Percentiles rank a stretch among this genome's conserved stretches.
These are phyloP conservation scores for Xylaria sp. DNA, from an alignment of 2,329 filamentous ascomycete species.

Conservation along the genomic window DNA sequence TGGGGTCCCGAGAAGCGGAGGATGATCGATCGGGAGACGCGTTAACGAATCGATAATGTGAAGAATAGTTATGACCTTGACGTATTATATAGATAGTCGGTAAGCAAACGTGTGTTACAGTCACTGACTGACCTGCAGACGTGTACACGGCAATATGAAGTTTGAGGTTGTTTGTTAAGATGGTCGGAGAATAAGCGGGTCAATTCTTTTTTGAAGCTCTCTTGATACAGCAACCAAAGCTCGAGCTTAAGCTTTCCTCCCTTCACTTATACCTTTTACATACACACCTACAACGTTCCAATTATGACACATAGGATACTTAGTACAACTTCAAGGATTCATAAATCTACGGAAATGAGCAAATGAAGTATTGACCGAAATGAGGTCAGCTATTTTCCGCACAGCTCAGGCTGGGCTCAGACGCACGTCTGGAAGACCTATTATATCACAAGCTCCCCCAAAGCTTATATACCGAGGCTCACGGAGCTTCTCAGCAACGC, in stretches of 20 bases:
- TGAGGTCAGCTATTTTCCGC: constrained; percentile 44
- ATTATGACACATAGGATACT: background rate
- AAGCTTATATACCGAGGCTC: constrained; percentile 34
- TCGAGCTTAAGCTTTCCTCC: constrained; percentile 16
- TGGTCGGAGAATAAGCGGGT: constrained; percentile 43
- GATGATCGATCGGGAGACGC: background rate
- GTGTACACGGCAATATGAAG: background rate
- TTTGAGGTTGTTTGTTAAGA: background rate
- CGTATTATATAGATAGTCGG: background rate
- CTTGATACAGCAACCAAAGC: constrained; percentile 31
- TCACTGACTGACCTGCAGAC: background rate
- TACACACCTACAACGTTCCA: background rate
- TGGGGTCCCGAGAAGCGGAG: background rate
- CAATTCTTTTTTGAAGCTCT: constrained; percentile 40
- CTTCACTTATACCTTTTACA: constrained; percentile 1
- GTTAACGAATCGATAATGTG: constrained; percentile 9
- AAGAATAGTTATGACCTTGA: background rate
- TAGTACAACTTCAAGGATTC: background rate
- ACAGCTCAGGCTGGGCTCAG: constrained; percentile 44
- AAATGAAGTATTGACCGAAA: constrained; percentile 32
- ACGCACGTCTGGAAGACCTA: constrained; percentile 35
- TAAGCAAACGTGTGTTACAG: background rate
- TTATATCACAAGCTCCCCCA: constrained; percentile 29
- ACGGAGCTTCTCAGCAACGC: constrained; percentile 47
- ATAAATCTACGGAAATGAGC: constrained; percentile 12